Base-by-base conservation (phyloP, 164 flowering plant genomes). In the Piper betle region DNA sequence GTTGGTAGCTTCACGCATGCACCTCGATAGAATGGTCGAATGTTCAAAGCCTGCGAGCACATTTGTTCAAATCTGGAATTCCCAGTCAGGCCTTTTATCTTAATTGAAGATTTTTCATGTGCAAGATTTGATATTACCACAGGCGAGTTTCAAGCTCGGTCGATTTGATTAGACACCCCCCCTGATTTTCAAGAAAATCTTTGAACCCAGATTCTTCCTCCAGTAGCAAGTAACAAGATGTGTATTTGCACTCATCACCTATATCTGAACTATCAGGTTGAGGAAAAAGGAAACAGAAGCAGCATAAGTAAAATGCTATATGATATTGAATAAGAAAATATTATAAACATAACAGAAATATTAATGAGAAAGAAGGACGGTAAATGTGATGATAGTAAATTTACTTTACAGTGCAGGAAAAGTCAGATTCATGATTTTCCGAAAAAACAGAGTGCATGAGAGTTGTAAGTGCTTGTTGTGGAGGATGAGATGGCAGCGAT, bases 101-200 rank as follows among this genome's bases (percentile, higher is more conserved):
- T 54, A 74, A 79, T 57, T 10, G 73, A 53, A 19, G 60, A 56
- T 71, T 88, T 90, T 72, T 90, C 95, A 74, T 88, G 88, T 83
- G 80, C 74, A 53, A 90, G 64, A 70, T 90, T 90, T 57, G 71
- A 72, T 66, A 93, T 80, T 37, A 87, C 73, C 75, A 90, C 68
- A 1, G 97, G 97, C 69, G 85, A 84, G 64, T 82, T 90, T 76
- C 92, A 62, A 74, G 88, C 37, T 90, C 95, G 17, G 97, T 93
- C 66, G 85, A 66, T 71, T 66, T 78, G 62, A 67, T 41, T 53
- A 93, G 78, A 79, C 78, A 67, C n/a, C n/a, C n/a, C 71, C 81
- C 88, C 70, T 82, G 88, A 60, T 81, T 88, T 42, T 72, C 72
- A 40, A 84, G 70, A 71, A 88, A 59, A 20, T 64, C 59, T 59